Evolutionary conservation across 2,329 filamentous ascomycete genomes (phyloP), one percentile per base, ranked within the genome.

Genomic region (Colletotrichum plurivorum): DNA sequence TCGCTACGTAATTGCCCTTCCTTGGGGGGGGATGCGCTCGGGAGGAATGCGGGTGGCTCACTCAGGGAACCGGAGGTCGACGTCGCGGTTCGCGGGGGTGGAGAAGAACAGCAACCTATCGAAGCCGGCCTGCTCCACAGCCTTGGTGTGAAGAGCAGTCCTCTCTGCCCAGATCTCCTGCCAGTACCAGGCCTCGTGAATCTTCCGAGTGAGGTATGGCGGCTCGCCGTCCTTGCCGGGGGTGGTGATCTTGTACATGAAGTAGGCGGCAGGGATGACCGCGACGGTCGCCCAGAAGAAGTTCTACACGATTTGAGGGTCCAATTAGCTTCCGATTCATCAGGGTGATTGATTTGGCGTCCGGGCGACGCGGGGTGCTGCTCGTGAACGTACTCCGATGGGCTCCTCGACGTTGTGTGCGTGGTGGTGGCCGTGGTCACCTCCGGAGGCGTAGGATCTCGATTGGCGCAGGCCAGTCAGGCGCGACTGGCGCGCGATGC

Each of bases 21-120:
- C 31, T 36, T 36, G 10, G 2, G 31, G 31, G 46, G 31, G 49
- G n/a, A n/a, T 39, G 25, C 18, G 27, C 20, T 27, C 10, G 22
- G 20, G 31, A 15, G 13, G 45, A 25, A 52, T 9, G 43, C 27
- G 48, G 9, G 8, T 15, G 31, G 85, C 87, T 71, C 83, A 90
- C 88, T 90, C 88, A 52, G 88, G 88, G 72, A 79, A 88, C 73
- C 84, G 83, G 72, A 89, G 82, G 71, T 89, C 86, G 73, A 87
- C 79, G 76, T 82, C 83, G 76, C 82, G 82, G 73, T 79, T 76
- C 43, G 76, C 78, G 18, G 48, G 46, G 62, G 78, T 79, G 73
- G 85, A 81, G 73, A 83, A 77, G 73, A 89, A 84, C 59, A 90
- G 81, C 73, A 88, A 85, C 75, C 84, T 86, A 80, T 90, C 87